Conservation (phyloP, 768 basidiomycete genomes). For the Amanita phalloides region DNA sequence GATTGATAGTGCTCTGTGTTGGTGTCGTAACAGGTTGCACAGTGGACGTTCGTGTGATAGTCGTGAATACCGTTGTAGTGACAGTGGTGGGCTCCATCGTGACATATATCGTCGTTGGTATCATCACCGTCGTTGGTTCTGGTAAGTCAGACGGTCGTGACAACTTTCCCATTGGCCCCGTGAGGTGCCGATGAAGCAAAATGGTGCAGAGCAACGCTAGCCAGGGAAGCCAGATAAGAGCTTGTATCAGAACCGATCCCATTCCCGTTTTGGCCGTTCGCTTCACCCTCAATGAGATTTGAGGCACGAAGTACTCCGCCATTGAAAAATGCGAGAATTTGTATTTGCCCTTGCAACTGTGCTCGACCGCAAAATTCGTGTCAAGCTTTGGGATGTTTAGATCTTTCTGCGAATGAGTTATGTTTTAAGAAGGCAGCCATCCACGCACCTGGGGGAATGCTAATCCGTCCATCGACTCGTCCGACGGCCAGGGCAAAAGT, state of each 20-base stretch:
- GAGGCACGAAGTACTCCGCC: slow-evolving; percentile 6
- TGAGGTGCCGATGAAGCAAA: background rate
- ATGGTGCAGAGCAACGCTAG: background rate
- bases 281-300: slow-evolving; percentile 8
- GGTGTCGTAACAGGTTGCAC: slow-evolving; percentile 11
- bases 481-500: slow-evolving; percentile 66
- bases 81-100: slow-evolving; percentile 23
- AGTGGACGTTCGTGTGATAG: slow-evolving; percentile 13
- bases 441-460: slow-evolving; percentile 38
- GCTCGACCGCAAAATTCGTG: slow-evolving; percentile 5
- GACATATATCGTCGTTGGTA: slow-evolving; percentile 11
- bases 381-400: slow-evolving; percentile 30
- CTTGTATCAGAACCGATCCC: background rate
- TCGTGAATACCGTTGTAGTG: slow-evolving; percentile 27
- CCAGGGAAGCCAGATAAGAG: slow-evolving; percentile 2
- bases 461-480: slow-evolving; percentile 51
- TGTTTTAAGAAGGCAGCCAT: slow-evolving; percentile 4
- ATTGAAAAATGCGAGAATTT: slow-evolving; percentile 6
- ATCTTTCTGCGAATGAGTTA: slow-evolving; percentile 17
- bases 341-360: background rate
- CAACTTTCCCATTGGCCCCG: slow-evolving; percentile 6
- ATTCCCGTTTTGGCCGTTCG: background rate
- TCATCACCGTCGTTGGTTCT: slow-evolving; percentile 15
- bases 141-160: slow-evolving; percentile 14
- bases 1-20: background rate